Evolutionary conservation across 306 rosid genomes (phyloP).

Genomic region (Castanea sativa): DNA sequence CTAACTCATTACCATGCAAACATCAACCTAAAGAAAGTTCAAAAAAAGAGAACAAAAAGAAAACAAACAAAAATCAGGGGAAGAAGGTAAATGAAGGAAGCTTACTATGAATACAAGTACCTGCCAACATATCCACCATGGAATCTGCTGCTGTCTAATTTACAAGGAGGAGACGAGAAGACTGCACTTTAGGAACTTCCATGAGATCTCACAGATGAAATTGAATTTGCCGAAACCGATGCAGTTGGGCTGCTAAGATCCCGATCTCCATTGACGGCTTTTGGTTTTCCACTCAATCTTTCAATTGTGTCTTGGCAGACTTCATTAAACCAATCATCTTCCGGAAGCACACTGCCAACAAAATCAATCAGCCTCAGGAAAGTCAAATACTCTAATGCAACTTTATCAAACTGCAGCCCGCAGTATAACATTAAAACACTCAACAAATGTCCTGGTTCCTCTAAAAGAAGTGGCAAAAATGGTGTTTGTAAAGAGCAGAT

Average conservation of each 20-base stretch:
- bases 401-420: too few species aligned
- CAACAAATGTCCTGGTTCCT: too few species aligned
- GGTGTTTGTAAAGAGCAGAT: too few species aligned
- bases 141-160: constrained; percentile 23
- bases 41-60: neutral
- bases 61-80: neutral
- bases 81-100: neutral
- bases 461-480: too few species aligned
- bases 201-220: constrained; percentile 91
- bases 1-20: constrained; percentile 26
- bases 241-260: constrained; percentile 95
- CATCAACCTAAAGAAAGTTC: constrained; percentile 29
- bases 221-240: constrained; percentile 91
- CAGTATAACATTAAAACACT: too few species aligned
- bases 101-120: constrained; percentile 24
- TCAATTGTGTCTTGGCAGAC: constrained; percentile 83
- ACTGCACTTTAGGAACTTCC: constrained; percentile 60
- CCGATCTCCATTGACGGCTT: constrained; percentile 73
- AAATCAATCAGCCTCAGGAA: constrained; percentile 6
- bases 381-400: neutral
- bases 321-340: constrained; percentile 92
- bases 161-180: constrained; percentile 38
- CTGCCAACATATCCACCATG: constrained; percentile 15
- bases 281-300: constrained; percentile 88
- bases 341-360: constrained; percentile 70